Evolutionary conservation across 805 yeast species (phyloP).

Genomic region (Dipodascus geniculatus): DNA sequence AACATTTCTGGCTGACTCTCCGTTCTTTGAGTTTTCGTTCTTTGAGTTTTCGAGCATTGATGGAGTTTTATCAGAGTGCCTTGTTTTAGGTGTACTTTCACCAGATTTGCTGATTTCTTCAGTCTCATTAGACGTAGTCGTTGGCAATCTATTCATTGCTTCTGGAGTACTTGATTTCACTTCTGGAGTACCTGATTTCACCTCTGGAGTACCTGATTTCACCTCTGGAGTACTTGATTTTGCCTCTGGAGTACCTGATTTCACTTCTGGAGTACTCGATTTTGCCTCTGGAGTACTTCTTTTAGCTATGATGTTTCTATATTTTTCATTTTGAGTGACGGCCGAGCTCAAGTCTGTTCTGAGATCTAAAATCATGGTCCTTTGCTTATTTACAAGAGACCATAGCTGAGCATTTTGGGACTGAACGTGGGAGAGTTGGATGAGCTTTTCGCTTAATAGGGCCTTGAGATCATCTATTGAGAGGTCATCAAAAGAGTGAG

Average conservation of each 20-base stretch:
- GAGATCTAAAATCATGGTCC: constrained; percentile 15
- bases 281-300: too few relatives aligned
- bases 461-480: constrained; percentile 5
- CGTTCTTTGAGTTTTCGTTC: not conserved
- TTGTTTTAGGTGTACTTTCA: too few relatives aligned
- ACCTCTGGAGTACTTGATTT: too few relatives aligned
- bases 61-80: too few relatives aligned
- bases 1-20: not conserved
- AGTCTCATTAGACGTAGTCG: too few relatives aligned
- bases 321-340: constrained; percentile 9
- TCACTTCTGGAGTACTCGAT: too few relatives aligned
- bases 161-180: too few relatives aligned
- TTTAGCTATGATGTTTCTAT: not conserved
- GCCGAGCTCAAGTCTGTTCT: constrained; percentile 14
- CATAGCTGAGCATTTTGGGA: constrained; percentile 17
- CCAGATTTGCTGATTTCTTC: not conserved
- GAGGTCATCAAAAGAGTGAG: not conserved
- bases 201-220: too few relatives aligned
- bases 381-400: constrained; percentile 16
- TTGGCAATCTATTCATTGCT: too few relatives aligned
- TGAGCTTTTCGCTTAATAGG: constrained; percentile 11
- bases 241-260: too few relatives aligned
- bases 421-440: constrained; percentile 13
- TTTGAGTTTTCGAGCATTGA: too few relatives aligned
- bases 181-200: too few relatives aligned